Evolutionary conservation across 2,329 filamentous ascomycete species (phyloP).

Genomic region (Aspergillus hiratsukae): DNA sequence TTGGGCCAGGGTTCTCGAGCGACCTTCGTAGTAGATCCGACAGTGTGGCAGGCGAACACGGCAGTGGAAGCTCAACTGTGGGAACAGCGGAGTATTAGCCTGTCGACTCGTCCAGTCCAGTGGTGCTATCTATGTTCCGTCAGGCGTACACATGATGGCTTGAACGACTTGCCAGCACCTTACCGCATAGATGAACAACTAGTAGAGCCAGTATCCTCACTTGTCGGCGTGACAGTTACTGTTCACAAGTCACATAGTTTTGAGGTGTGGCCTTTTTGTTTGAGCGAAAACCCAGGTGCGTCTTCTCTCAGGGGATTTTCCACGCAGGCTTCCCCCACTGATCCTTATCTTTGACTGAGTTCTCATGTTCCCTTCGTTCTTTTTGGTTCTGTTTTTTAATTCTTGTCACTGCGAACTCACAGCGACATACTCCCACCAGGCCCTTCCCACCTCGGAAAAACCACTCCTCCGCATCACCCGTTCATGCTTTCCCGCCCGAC

Average conservation of each 20-base stretch:
- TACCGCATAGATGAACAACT: neutral
- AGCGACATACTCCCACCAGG: neutral
- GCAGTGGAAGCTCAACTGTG: neutral
- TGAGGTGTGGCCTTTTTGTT: neutral
- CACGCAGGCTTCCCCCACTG: neutral
- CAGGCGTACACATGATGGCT: neutral
- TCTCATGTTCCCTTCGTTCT: neutral
- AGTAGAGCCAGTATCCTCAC: neutral
- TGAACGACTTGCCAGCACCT: neutral
- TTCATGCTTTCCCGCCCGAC: slow-evolving; percentile 15
- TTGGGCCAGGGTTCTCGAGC: neutral
- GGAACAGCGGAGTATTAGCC: neutral
- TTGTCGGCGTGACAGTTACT: neutral
- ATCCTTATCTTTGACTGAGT: neutral
- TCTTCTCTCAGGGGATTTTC: slow-evolving; percentile 1
- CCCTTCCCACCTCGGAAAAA: slow-evolving; percentile 27
- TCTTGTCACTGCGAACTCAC: slow-evolving; percentile 14
- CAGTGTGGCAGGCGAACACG: neutral
- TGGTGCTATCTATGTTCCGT: neutral
- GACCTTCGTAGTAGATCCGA: neutral
- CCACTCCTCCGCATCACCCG: slow-evolving; percentile 25
- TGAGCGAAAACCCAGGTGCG: slow-evolving; percentile 1
- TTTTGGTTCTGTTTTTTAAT: slow-evolving; percentile 15
- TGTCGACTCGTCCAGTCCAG: neutral
- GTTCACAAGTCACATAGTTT: neutral